Percentiles rank a stretch among this genome's conserved stretches.
phyloP scores from a whole-genome alignment of 1,284 basidiomycete genomes.

The Melanopsichium pennsylvanicum region DNA sequence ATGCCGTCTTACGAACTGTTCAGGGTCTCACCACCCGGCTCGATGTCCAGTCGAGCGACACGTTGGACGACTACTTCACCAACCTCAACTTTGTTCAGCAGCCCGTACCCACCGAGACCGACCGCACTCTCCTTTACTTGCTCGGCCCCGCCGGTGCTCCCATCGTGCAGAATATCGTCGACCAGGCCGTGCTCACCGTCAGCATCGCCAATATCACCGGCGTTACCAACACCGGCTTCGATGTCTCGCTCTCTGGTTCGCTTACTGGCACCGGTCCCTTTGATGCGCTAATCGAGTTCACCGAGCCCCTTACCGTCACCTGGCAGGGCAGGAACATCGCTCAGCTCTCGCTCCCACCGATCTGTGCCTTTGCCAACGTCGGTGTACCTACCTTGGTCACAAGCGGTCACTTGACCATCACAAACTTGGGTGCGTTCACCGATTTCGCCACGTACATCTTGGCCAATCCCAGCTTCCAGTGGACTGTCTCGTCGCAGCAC shows the following conservation, averaged over 20 bases:
- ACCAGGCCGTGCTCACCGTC: conserved; percentile 72
- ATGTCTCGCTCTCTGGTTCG: conserved; percentile 66
- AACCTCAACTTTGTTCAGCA: conserved; percentile 74
- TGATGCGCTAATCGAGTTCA: conserved; percentile 69
- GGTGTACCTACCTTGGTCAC: conserved; percentile 75
- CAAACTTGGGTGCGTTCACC: conserved; percentile 70
- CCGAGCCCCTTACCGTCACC: conserved; percentile 69
- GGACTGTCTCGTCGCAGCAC: conserved; percentile 75
- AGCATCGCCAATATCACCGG: conserved; percentile 74
- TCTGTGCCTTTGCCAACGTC: conserved; percentile 75
- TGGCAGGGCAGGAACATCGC: conserved; percentile 78
- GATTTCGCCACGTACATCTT: conserved; percentile 75
- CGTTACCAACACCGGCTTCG: conserved; percentile 58
- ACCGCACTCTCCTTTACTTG: conserved; percentile 74
- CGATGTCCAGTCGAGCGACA: conserved; percentile 65
- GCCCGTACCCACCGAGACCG: conserved; percentile 74
- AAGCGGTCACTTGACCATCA: conserved; percentile 64
- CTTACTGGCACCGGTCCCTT: conserved; percentile 66
- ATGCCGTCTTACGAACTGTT: conserved; percentile 74
- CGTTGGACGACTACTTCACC: conserved; percentile 68
- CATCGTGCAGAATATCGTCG: conserved; percentile 75
- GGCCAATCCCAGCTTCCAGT: conserved; percentile 75
- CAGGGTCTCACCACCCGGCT: conserved; percentile 72
- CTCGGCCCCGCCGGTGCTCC: conserved; percentile 72
- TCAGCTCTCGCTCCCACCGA: conserved; percentile 73